A percentile compares a stretch with the other conserved stretches of the same genome.
Evolutionary conservation across 768 basidiomycete genomes (phyloP).

Genomic region (Calocybe indica): DNA sequence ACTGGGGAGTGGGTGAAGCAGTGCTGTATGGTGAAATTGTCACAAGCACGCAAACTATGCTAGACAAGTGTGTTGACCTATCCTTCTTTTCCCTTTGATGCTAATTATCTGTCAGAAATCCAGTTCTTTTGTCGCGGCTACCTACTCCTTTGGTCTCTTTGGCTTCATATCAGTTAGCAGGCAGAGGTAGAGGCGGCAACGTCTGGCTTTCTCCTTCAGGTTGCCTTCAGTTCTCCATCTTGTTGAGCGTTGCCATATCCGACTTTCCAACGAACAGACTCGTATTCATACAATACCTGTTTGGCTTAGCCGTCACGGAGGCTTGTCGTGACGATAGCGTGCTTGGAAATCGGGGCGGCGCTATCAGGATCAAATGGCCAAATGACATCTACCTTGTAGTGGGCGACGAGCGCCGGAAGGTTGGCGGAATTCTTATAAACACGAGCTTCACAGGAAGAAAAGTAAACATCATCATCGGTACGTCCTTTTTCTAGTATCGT

Average conservation of each 20-base stretch:
- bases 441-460: conserved; percentile 71
- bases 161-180: conserved; percentile 83
- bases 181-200: conserved; percentile 84
- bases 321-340: conserved; percentile 61
- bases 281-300: conserved; percentile 93
- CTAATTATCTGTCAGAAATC: conserved; percentile 51
- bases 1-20: conserved; percentile 67
- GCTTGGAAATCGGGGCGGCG: conserved; percentile 46
- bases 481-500: conserved; percentile 12
- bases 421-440: conserved; percentile 91
- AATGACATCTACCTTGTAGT: conserved; percentile 85
- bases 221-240: conserved; percentile 79
- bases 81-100: conserved; percentile 7
- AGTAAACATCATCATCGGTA: conserved; percentile 80
- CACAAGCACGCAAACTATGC: conserved; percentile 91
- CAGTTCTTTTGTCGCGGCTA: conserved; percentile 56
- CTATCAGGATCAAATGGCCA: conserved; percentile 89
- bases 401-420: conserved; percentile 57
- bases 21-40: conserved; percentile 85
- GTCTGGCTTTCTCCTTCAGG: conserved; percentile 90
- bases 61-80: conserved; percentile 66
- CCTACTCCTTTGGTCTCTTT: conserved; percentile 78
- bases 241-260: conserved; percentile 52
- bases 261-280: conserved; percentile 55
- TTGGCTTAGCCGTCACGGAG: conserved; percentile 83